Conservation (phyloP, 805 yeast species). For the Yamadazyma ubonensis region DNA sequence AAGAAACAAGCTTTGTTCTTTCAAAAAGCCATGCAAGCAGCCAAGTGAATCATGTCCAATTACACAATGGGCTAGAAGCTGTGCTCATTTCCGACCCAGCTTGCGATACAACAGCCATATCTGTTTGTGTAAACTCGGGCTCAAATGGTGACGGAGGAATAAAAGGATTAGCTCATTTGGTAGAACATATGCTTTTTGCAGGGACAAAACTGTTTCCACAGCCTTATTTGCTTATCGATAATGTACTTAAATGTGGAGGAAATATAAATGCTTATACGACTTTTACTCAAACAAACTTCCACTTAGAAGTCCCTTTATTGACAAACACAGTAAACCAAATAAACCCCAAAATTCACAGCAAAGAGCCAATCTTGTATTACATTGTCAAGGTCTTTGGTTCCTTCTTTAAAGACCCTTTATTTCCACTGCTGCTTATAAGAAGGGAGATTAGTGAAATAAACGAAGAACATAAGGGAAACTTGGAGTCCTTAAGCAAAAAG, state of each 20-base stretch:
- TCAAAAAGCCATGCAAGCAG: conserved; percentile 41
- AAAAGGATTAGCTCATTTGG: conserved; percentile 78
- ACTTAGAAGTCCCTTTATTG: conserved; percentile 53
- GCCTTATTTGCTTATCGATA: conserved; percentile 44
- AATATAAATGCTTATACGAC: conserved; percentile 65
- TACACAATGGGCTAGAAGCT: conserved; percentile 68
- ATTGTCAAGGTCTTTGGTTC: conserved; percentile 50
- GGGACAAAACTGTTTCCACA: conserved; percentile 57
- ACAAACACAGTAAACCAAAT: conserved; percentile 15
- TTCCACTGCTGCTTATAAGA: conserved; percentile 39
- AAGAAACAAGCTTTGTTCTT: conserved; percentile 14
- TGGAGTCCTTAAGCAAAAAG: conserved; percentile 41
- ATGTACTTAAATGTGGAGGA: conserved; percentile 52
- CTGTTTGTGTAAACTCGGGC: conserved; percentile 77
- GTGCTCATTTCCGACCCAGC: conserved; percentile 76
- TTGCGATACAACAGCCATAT: conserved; percentile 61
- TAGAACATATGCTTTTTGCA: conserved; percentile 27
- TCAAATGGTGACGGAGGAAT: conserved; percentile 73
- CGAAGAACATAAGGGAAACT: conserved; percentile 64
- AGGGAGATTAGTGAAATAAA: conserved; percentile 61
- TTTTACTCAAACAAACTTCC: conserved; percentile 63
- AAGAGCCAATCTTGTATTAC: conserved; percentile 43
- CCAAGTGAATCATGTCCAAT: conserved; percentile 44
- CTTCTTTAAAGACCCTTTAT: conserved; percentile 51
- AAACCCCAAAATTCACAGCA: conserved; percentile 22